A percentile compares a stretch with the other conserved stretches of the same genome.
Evolutionary conservation across 768 basidiomycete genomes (phyloP).

Genomic region (Favolaschia claudopus): DNA sequence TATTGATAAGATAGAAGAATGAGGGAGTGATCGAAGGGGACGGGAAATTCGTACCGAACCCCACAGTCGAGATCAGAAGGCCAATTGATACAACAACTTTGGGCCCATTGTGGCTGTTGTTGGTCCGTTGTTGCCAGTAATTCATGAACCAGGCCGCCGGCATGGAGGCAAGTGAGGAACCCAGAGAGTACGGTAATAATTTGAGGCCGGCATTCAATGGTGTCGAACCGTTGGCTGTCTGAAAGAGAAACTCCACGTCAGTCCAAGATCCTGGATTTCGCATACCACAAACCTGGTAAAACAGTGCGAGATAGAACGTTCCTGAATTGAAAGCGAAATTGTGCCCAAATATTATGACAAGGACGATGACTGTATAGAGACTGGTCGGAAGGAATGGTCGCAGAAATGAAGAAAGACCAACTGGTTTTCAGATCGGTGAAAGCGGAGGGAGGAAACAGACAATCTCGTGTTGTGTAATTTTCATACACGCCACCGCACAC

Average conservation of each 20-base stretch:
- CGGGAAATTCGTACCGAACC: constrained; percentile 64
- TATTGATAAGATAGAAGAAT: constrained; percentile 38
- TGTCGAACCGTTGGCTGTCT: constrained; percentile 77
- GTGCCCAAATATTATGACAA: constrained; percentile 79
- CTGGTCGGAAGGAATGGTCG: constrained; percentile 25
- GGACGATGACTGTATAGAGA: constrained; percentile 59
- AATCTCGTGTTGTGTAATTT: constrained; percentile 68
- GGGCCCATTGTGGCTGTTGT: constrained; percentile 67
- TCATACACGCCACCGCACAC: constrained; percentile 73
- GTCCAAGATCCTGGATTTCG: constrained; percentile 16
- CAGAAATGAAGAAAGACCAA: constrained; percentile 40
- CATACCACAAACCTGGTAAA: constrained; percentile 69
- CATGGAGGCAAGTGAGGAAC: constrained; percentile 85
- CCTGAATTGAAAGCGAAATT: constrained; percentile 86
- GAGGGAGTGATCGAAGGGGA: constrained; percentile 23
- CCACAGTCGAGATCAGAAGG: constrained; percentile 68
- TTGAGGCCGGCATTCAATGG: constrained; percentile 77
- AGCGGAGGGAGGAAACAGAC: constrained; percentile 70
- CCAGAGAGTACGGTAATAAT: constrained; percentile 85
- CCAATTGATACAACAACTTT: constrained; percentile 73
- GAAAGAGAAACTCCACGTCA: constrained; percentile 21
- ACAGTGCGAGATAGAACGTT: constrained; percentile 86
- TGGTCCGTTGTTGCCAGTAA: constrained; percentile 63
- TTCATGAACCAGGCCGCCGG: constrained; percentile 87
- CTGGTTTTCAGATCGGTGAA: constrained; percentile 69